A percentile compares a stretch with the other conserved stretches of the same genome.
These are phyloP conservation scores for Aegilops tauschii DNA, from an alignment of 176 grass and related monocot species.

Conservation along the genomic window DNA sequence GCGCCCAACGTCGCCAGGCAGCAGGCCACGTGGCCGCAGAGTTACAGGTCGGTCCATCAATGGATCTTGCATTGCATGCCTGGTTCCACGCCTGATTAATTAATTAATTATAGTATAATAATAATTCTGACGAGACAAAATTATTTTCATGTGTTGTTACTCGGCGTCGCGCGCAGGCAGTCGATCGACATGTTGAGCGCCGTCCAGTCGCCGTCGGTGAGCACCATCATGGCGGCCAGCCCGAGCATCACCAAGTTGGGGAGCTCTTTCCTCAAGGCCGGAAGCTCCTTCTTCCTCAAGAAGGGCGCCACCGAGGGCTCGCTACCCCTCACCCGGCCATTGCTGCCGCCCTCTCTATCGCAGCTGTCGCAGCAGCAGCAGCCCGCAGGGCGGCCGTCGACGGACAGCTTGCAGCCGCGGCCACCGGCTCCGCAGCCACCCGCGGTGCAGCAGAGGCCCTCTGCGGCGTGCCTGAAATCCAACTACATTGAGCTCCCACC, in stretches of 20 bases:
- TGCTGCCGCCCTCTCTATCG: conserved; percentile 29
- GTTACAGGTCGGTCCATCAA: conserved; percentile 47
- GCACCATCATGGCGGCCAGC: conserved; percentile 41
- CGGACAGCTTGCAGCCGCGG: conserved; percentile 20
- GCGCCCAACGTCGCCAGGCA: background rate
- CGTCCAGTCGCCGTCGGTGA: conserved; percentile 58
- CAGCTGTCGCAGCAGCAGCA: background rate
- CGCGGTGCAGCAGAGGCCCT: background rate
- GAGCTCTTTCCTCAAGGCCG: conserved; percentile 37
- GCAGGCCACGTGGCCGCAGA: conserved; percentile 55
- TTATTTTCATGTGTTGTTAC: background rate
- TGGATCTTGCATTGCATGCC: background rate
- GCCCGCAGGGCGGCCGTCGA: background rate
- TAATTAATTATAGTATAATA: background rate
- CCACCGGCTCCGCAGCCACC: background rate
- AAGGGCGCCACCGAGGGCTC: conserved; percentile 16
- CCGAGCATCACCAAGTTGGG: conserved; percentile 39
- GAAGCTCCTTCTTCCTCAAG: conserved; percentile 45
- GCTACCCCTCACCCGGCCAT: conserved; percentile 36
- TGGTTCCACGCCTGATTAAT: background rate
- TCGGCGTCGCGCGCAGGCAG: conserved; percentile 29
- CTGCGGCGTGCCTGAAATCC: conserved; percentile 38
- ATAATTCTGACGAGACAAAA: background rate
- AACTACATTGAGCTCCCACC: conserved; percentile 65
- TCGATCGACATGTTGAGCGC: conserved; percentile 60